phyloP scores from a whole-genome alignment of 2,329 filamentous ascomycete species.

The Apiospora hydei region DNA sequence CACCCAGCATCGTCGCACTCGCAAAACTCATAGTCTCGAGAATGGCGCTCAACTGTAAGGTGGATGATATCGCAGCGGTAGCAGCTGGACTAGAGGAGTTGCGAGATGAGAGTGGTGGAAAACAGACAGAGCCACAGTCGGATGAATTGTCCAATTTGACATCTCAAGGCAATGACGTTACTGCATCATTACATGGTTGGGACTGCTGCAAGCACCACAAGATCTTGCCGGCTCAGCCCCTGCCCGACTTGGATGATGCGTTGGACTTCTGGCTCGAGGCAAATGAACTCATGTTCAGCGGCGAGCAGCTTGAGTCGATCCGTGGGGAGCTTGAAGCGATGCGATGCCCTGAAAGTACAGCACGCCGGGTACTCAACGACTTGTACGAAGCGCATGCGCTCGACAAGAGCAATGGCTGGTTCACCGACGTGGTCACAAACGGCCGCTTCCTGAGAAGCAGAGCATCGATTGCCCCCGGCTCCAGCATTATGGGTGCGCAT shows the following conservation, averaged over 20 bases:
- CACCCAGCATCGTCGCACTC: conserved; percentile 12
- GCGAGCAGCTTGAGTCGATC: conserved; percentile 24
- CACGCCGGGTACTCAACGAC: conserved; percentile 24
- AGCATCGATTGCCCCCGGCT: conserved; percentile 11
- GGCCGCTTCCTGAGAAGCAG: conserved; percentile 24
- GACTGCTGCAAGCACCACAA: conserved; percentile 25
- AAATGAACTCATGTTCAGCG: conserved; percentile 25
- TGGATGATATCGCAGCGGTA: neutral
- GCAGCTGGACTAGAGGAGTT: too few species aligned
- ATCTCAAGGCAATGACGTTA: neutral
- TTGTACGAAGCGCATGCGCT: conserved; percentile 14
- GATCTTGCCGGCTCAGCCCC: conserved; percentile 22
- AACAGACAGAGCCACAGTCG: neutral
- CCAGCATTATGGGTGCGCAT: conserved; percentile 25
- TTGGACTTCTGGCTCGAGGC: conserved; percentile 25
- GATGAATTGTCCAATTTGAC: neutral
- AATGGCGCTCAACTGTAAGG: conserved; percentile 24
- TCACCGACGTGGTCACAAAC: conserved; percentile 21
- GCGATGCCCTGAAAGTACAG: conserved; percentile 24
- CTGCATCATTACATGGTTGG: neutral
- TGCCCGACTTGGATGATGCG: conserved; percentile 25
- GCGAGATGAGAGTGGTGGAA: neutral
- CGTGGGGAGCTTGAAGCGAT: conserved; percentile 24
- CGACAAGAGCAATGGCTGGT: conserved; percentile 23
- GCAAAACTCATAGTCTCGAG: conserved; percentile 22